Percentiles rank a stretch among this genome's conserved stretches.
phyloP scores from a whole-genome alignment of 345 rosid species.

The Crucihimalaya himalaica region DNA sequence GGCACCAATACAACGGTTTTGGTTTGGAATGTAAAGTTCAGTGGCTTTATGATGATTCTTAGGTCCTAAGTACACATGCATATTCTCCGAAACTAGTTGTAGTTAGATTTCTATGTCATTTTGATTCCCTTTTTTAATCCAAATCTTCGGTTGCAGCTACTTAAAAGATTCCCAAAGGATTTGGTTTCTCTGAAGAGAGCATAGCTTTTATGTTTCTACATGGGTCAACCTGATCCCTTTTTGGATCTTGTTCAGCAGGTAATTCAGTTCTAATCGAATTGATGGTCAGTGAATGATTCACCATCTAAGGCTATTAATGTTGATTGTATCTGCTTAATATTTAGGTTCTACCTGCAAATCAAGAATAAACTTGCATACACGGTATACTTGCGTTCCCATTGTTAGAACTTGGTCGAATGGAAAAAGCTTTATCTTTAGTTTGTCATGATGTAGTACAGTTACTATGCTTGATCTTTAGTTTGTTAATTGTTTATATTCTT shows the following conservation, averaged over 20 bases:
- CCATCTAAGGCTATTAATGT: neutral
- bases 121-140: neutral
- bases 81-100: neutral
- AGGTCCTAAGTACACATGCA: conserved; percentile 1
- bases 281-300: neutral
- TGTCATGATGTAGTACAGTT: too few species aligned
- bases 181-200: conserved; percentile 73
- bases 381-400: conserved; percentile 90
- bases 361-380: conserved; percentile 64
- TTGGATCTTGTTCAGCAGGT: conserved; percentile 72
- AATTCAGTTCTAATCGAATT: conserved; percentile 26
- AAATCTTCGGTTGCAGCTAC: conserved; percentile 54
- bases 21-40: neutral
- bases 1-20: neutral
- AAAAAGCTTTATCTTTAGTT: too few species aligned
- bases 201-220: conserved; percentile 71
- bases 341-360: conserved; percentile 68
- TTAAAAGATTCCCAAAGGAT: conserved; percentile 72
- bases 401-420: conserved; percentile 79
- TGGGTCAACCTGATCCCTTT: conserved; percentile 68
- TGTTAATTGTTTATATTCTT: too few species aligned
- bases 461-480: too few species aligned
- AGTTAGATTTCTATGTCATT: neutral
- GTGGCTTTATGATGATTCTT: neutral
- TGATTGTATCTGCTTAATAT: conserved; percentile 7